Conservation (phyloP, 805 yeast species). For the Schwanniomyces yamadae region DNA sequence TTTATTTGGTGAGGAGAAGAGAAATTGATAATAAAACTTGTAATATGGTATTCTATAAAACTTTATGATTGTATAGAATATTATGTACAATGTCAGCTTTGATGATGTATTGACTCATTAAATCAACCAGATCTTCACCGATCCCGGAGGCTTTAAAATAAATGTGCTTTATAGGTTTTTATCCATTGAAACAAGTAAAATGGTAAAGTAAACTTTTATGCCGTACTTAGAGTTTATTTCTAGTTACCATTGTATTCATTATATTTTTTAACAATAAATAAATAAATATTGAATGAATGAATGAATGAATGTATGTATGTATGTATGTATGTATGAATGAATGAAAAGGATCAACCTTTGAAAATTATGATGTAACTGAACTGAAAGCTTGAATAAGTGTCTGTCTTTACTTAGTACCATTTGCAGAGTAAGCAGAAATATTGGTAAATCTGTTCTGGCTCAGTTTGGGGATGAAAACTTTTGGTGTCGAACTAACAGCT, state of each 20-base stretch:
- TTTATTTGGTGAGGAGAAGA: slow-evolving; percentile 25
- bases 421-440: not conserved
- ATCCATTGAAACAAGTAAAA: no score
- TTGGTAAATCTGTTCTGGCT: slow-evolving; percentile 3
- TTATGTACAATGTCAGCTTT: no score
- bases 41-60: slow-evolving; percentile 4
- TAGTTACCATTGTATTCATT: no score
- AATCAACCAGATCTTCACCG: no score
- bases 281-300: not conserved
- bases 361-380: not conserved
- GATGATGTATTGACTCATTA: no score
- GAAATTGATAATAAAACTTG: slow-evolving; percentile 28
- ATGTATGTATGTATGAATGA: not conserved
- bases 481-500: slow-evolving; percentile 5
- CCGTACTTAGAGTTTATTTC: no score
- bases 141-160: no score
- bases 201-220: no score
- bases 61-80: slow-evolving; percentile 21
- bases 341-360: not conserved
- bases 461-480: not conserved
- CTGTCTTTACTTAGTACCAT: not conserved
- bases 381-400: not conserved
- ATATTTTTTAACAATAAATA: no score
- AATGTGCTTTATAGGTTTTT: no score
- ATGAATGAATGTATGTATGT: not conserved